A percentile compares a stretch with the other conserved stretches of the same genome.
These are phyloP conservation scores for Phylloporus gajari DNA, from an alignment of 1,284 basidiomycete genomes.

Conservation along the genomic window DNA sequence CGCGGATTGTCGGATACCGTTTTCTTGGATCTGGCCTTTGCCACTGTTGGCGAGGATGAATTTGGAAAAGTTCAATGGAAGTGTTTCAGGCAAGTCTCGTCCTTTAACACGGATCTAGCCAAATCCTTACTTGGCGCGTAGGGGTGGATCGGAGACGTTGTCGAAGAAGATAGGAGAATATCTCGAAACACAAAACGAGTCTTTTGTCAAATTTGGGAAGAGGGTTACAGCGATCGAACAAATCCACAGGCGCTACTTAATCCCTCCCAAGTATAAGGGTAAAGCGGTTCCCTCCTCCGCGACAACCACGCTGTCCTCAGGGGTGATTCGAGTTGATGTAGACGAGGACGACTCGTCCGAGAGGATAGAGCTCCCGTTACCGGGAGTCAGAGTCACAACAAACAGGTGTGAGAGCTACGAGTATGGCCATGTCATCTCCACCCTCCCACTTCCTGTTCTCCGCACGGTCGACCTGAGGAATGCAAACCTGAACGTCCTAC, in stretches of 20 bases:
- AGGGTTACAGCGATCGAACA: slow-evolving; percentile 17
- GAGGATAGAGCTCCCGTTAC: background rate
- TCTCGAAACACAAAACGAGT: slow-evolving; percentile 4
- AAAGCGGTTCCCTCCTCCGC: background rate
- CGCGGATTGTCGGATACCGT: slow-evolving; percentile 23
- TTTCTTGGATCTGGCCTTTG: slow-evolving; percentile 26
- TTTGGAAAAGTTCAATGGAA: slow-evolving; percentile 35
- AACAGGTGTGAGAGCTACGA: slow-evolving; percentile 1
- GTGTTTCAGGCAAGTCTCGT: slow-evolving; percentile 31
- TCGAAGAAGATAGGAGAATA: background rate
- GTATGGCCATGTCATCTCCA: slow-evolving; percentile 31
- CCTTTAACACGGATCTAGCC: too few species aligned
- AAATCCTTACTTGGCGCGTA: slow-evolving; percentile 6
- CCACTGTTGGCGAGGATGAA: slow-evolving; percentile 6
- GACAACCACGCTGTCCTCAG: too few species aligned
- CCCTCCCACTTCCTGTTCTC: slow-evolving; percentile 24
- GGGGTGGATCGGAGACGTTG: slow-evolving; percentile 31
- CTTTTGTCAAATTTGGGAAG: slow-evolving; percentile 13
- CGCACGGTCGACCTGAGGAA: slow-evolving; percentile 6
- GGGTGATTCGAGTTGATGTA: background rate
- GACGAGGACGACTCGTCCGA: background rate
- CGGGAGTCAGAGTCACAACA: background rate
- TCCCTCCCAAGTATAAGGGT: too few species aligned
- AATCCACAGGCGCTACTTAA: background rate
- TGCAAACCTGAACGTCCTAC: slow-evolving; percentile 22